These are phyloP conservation scores for Leccinum pachyderme DNA, from an alignment of 1,284 basidiomycete species.

Conservation along the genomic window DNA sequence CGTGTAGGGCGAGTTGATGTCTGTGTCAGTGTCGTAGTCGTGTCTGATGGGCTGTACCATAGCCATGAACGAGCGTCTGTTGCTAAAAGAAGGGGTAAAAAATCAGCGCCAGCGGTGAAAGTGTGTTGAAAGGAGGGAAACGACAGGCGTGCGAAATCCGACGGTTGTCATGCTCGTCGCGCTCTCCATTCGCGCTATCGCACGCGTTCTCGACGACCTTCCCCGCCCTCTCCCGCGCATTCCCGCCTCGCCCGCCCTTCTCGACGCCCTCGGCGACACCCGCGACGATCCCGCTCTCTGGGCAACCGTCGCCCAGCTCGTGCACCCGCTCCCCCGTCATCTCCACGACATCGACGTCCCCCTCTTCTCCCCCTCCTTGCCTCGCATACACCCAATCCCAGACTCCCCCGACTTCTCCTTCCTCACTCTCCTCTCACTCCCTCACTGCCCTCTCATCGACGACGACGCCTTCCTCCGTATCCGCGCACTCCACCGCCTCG, in stretches of 20 bases:
- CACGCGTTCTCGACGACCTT: conserved; percentile 35
- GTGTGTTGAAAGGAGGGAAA: neutral
- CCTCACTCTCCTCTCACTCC: conserved; percentile 58
- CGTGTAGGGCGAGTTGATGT: conserved; percentile 29
- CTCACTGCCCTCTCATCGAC: conserved; percentile 48
- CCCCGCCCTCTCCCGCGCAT: neutral
- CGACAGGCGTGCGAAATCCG: conserved; percentile 18
- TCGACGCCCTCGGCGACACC: conserved; percentile 17
- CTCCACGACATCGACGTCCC: conserved; percentile 47
- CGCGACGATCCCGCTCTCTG: conserved; percentile 57
- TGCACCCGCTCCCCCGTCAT: conserved; percentile 45
- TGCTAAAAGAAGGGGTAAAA: conserved; percentile 1
- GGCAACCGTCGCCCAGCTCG: conserved; percentile 59
- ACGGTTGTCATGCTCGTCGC: neutral
- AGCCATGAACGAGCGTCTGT: conserved; percentile 27
- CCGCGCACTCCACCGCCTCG: conserved; percentile 48
- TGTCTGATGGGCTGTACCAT: conserved; percentile 34
- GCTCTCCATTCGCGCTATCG: conserved; percentile 37
- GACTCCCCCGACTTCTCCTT: conserved; percentile 55
- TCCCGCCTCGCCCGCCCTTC: conserved; percentile 33
- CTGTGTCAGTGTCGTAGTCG: conserved; percentile 34
- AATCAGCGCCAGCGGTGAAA: conserved; percentile 26
- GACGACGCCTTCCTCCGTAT: conserved; percentile 54
- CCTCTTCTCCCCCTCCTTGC: conserved; percentile 52
- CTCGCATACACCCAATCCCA: conserved; percentile 56